Conservation (phyloP, 805 yeast genomes). For the Spathaspora sp. region DNA sequence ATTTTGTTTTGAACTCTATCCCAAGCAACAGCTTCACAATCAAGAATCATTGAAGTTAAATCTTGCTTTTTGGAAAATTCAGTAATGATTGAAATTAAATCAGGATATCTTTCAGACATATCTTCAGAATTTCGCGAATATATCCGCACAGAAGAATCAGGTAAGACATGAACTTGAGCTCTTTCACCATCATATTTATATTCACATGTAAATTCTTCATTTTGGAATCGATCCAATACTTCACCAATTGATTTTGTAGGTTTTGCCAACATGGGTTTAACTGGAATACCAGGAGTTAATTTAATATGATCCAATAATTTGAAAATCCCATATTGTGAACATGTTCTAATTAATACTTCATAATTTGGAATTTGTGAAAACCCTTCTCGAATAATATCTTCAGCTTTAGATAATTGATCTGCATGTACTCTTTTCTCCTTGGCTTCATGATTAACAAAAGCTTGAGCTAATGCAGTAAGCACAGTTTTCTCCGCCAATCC, state of each 20-base stretch:
- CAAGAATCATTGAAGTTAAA: constrained; percentile 62
- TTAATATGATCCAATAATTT: constrained; percentile 65
- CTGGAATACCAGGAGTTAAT: constrained; percentile 87
- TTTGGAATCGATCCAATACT: constrained; percentile 83
- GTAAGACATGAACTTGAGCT: constrained; percentile 83
- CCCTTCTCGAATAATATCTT: constrained; percentile 77
- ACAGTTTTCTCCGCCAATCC: constrained; percentile 95
- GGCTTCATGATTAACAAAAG: constrained; percentile 62
- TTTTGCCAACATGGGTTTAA: constrained; percentile 97
- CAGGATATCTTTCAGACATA: constrained; percentile 96
- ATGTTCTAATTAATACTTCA: constrained; percentile 66
- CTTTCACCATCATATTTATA: constrained; percentile 98
- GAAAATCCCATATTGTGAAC: constrained; percentile 64
- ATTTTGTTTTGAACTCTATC: constrained; percentile 74
- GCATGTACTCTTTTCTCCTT: constrained; percentile 22
- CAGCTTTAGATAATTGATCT: constrained; percentile 59
- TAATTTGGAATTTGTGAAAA: constrained; percentile 90
- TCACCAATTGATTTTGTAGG: constrained; percentile 95
- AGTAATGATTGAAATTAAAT: constrained; percentile 65
- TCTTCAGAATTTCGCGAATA: constrained; percentile 95
- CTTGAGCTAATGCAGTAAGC: constrained; percentile 77
- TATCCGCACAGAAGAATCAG: constrained; percentile 64
- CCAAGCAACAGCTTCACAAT: constrained; percentile 98
- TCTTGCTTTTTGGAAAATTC: constrained; percentile 45
- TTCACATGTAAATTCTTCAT: constrained; percentile 86